Base-by-base conservation (phyloP, 176 grass and related monocot species). In the Dactylis glomerata region DNA sequence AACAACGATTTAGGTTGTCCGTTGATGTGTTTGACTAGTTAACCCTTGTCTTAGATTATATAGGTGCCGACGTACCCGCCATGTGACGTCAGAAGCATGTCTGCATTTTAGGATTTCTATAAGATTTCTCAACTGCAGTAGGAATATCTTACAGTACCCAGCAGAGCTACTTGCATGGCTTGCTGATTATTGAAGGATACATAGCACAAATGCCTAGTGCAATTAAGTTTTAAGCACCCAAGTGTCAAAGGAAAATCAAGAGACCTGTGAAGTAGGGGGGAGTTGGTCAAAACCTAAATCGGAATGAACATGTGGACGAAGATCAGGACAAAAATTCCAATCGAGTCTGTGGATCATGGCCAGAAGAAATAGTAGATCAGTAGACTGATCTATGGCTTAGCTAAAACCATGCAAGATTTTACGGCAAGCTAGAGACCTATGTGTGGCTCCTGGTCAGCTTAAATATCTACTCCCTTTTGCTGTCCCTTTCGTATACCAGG, bases 401-500 rank as follows among this genome's bases (percentile, higher is more conserved):
- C 79, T 54, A 71, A 78, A 82, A 77, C 4, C 19, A 78, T 55
- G 88, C 78, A 86, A 71, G 61, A 89, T 85, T 85, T 89, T 33
- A 34, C 76, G 78, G 83, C 73, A 83, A 79, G 62, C 82, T 47
- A 81, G 20, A 30, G n/a, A 22, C 38, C 30, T 28, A 49, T 31
- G 14, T 9, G 17, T 28, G 52, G 10, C 30, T 52, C 44, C 64
- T 24, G 44, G 73, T 86, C 52, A 72, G 71, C 33, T 17, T 66
- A 59, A 86, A 77, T 27, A 78, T 58, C 32, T 58, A 54, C 30
- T 23, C 46, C 58, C n/a, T 78, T 78, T 70, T 45, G 16, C 15
- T 74, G 84, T 86, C 80, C 0, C 65, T 73, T 79, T 86, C 88
- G 44, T 74, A 64, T 73, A 86, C 80, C 79, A 83, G 46, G 88